Evolutionary conservation across 108 stramenopile genomes (phyloP), one percentile per base, ranked within the genome.

Genomic region (Discostella pseudostelligera): DNA sequence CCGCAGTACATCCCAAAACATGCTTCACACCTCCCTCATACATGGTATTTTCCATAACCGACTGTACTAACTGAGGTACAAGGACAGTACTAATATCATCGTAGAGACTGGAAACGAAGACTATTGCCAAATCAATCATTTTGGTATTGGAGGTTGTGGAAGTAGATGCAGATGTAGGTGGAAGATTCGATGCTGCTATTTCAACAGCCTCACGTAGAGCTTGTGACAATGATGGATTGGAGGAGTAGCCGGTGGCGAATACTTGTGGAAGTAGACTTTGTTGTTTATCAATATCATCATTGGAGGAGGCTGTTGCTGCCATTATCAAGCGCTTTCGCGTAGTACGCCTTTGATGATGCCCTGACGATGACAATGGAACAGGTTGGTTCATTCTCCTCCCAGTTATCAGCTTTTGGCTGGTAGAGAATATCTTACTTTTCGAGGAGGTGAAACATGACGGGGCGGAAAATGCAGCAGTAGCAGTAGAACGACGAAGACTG

Each of bases 241-340:
- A 74, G 28, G 87, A 88, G 67, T 83, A 84, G 26, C 90, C 90
- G 8, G 81, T 81, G 22, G 85, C 78, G 39, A 92, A 70, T 37
- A 72, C 86, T 61, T 88, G 87, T 3, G 90, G 87, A 6, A 19
- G 56, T 56, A 8, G 29, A 12, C 51, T 2, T 56, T 21, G 46
- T 47, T 20, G 10, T 47, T n/a, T n/a, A n/a, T n/a, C n/a, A n/a
- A n/a, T n/a, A n/a, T n/a, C n/a, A n/a, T n/a, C n/a, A n/a, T n/a
- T n/a, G n/a, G n/a, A n/a, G 32, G 32, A 32, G 3, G 32, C 32
- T 4, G 32, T 32, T 32, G 32, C n/a, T n/a, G n/a, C n/a, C n/a
- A n/a, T n/a, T n/a, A n/a, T n/a, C n/a, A n/a, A n/a, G n/a, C n/a
- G n/a, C n/a, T n/a, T n/a, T n/a, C n/a, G n/a, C n/a, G n/a, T n/a